Evolutionary conservation across 352 stramenopile species (phyloP).

Genomic region (Blastocystis sp.): DNA sequence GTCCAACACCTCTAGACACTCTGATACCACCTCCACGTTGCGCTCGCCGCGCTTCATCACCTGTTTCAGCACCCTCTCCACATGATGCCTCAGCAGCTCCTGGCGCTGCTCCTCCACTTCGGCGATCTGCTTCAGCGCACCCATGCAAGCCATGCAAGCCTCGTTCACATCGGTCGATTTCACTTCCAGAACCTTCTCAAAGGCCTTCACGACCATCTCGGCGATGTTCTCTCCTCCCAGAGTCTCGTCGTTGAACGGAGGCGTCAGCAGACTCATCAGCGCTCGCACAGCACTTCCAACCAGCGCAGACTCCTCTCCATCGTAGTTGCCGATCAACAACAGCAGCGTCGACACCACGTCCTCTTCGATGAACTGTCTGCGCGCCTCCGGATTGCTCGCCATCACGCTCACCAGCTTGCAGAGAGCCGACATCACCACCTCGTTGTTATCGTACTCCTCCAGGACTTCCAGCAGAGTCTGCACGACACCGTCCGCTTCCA

Average conservation of each 20-base stretch:
- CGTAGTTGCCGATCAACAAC: background rate
- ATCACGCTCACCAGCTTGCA: conserved; percentile 34
- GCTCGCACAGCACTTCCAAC: background rate
- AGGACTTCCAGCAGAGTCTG: conserved; percentile 38
- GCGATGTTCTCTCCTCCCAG: background rate
- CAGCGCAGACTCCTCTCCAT: conserved; percentile 15
- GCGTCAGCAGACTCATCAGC: conserved; percentile 43
- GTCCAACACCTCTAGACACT: background rate
- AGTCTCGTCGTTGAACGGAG: background rate
- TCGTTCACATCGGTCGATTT: background rate
- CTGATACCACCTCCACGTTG: background rate
- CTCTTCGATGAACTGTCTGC: background rate
- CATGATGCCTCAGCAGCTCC: background rate
- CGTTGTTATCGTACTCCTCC: background rate
- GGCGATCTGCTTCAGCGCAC: background rate
- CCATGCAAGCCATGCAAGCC: conserved; percentile 8
- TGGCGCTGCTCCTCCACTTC: background rate
- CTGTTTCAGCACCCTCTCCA: background rate
- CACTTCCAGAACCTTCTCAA: conserved; percentile 1
- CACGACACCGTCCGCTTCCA: background rate
- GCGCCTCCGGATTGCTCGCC: conserved; percentile 2
- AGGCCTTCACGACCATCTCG: background rate
- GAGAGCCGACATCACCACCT: background rate
- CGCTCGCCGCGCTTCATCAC: background rate
- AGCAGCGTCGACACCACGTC: background rate